Evolutionary conservation across 805 yeast species (phyloP), one percentile per base, ranked within the genome.

Genomic region (Saturnispora ahearnii): DNA sequence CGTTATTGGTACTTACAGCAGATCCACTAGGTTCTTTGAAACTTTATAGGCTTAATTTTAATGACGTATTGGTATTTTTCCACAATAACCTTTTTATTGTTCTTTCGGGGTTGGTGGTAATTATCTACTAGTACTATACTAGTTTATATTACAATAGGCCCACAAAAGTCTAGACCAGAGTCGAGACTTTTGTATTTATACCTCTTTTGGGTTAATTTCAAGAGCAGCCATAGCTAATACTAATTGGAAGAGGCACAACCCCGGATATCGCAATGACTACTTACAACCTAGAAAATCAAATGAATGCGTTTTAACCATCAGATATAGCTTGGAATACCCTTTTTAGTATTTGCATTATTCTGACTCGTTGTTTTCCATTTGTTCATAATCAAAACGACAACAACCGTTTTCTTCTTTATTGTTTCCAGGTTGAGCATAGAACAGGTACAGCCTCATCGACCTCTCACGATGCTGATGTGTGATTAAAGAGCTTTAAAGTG

Each of bases 1-100:
- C 9, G 70, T 79, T 3, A 68, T 87, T 59, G 93, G 95, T 9
- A 55, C 67, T 1, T 66, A 63, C 54, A 48, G 56, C 21, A 57
- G 68, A 50, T 58, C 61, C 42, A 45, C 55, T 26, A 54, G 51
- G 46, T 64, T 60, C 36, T 63, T 62, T 45, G 53, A 57, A 26
- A 60, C 45, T 10, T 21, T 47, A 21, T 47, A 41, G 29, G 31
- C 5, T 5, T 22, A 38, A 21, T 11, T 22, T 22, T 38, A 15
- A 26, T 26, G 40, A 36, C 12, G 22, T 36, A 36, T 36, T 36
- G 18, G 40, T 36, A 18, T 18, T 22, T 36, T 36, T 5, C 11
- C 18, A 36, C 11, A 26, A 26, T 26, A 5, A 26, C 29, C 29
- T 26, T 26, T 6, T 6, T 6, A 26, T 26, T 26, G 29, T 26